Evolutionary conservation across 2,329 filamentous ascomycete species (phyloP), one percentile per base, ranked within the genome.

Genomic region (Endoconidiophora polonica): DNA sequence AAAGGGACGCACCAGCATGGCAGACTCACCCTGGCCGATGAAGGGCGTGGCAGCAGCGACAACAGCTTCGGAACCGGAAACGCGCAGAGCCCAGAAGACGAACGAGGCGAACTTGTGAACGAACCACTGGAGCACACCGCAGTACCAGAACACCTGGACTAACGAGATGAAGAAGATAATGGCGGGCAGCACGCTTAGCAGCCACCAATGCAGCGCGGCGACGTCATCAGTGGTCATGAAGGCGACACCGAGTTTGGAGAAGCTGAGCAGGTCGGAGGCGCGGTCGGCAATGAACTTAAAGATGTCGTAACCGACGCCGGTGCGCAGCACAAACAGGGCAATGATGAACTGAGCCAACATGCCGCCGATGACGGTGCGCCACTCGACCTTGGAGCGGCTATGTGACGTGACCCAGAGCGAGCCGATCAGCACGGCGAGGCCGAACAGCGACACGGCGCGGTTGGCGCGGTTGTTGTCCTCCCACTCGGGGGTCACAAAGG

Each of bases 111-210:
- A 85, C 65, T 94, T 94, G 57, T 72, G 70, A 60, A 94, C 77
- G 65, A 88, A 86, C 87, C 88, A 94, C 66, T 94, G 87, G 48
- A 94, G 68, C 55, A 87, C 71, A 2, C 83, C 83, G 58, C 79
- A 72, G 69, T 88, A 83, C 69, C 85, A 93, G 41, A 93, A 66
- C 12, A 94, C 76, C 65, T 93, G 84, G 23, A 94, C 86, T n/a
- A 94, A 71, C 1, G 87, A 79, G 52, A 94, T 83, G 76, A 95
- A 94, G 77, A 94, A 95, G 68, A 94, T 86, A 65, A 95, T 93
- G 58, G 88, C 80, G 0, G 88, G 86, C n/a, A 93, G 73, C 55
- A 94, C 86, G 46, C 72, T 69, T 46, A 82, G 72, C 55, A 94
- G 71, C 74, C 94, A 94, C 74, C 74, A 86, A 3, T 59, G 57